These are phyloP conservation scores for Ananas comosus DNA, from an alignment of 176 grass and related monocot genomes.

Conservation along the genomic window DNA sequence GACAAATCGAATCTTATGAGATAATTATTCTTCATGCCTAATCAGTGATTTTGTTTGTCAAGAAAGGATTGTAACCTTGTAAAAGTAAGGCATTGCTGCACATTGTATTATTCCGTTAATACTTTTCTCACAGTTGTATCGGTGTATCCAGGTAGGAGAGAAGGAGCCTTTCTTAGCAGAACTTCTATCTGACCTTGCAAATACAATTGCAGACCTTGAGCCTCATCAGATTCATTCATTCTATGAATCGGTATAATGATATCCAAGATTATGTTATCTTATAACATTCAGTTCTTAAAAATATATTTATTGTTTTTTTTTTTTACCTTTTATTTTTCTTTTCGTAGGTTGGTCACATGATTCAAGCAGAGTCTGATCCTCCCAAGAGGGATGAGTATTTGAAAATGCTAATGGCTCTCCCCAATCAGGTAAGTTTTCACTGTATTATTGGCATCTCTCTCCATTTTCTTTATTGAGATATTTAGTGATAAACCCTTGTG, in stretches of 20 bases:
- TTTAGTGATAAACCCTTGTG: too few species aligned
- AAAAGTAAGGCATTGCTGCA: background rate
- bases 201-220: slow-evolving; percentile 88
- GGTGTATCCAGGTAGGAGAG: slow-evolving; percentile 72
- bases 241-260: slow-evolving; percentile 86
- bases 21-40: too few species aligned
- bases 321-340: background rate
- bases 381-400: slow-evolving; percentile 95
- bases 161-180: slow-evolving; percentile 99
- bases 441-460: background rate
- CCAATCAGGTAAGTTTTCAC: slow-evolving; percentile 57
- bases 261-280: background rate
- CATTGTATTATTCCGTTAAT: background rate
- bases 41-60: too few species aligned
- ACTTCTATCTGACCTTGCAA: slow-evolving; percentile 58
- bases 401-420: slow-evolving; percentile 97
- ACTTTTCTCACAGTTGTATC: slow-evolving; percentile 16
- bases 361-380: slow-evolving; percentile 94
- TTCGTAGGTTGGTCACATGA: slow-evolving; percentile 89
- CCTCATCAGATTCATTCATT: slow-evolving; percentile 98
- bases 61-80: background rate
- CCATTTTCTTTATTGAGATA: background rate
- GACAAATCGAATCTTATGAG: background rate
- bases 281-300: background rate
- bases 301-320: background rate